Percentiles rank a stretch among this genome's conserved stretches.
These are phyloP conservation scores for Saccharomycopsis lassenensis DNA, from an alignment of 805 yeast species.

Conservation along the genomic window DNA sequence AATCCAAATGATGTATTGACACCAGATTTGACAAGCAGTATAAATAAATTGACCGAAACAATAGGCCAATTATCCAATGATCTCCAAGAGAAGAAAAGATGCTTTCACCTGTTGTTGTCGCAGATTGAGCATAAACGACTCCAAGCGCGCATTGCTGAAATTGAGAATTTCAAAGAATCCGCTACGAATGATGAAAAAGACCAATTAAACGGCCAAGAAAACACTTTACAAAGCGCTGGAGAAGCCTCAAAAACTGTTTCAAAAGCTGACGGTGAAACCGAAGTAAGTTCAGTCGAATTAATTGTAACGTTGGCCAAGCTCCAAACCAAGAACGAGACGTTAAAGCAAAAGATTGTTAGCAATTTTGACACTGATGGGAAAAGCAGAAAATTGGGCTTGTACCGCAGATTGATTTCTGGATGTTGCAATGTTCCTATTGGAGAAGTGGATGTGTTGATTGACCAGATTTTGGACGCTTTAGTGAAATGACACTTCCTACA, in stretches of 20 bases:
- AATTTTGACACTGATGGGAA: conserved; percentile 21
- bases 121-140: too few relatives aligned
- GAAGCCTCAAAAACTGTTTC: conserved; percentile 8
- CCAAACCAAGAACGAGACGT: conserved; percentile 31
- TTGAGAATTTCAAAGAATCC: too few relatives aligned
- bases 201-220: too few relatives aligned
- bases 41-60: too few relatives aligned
- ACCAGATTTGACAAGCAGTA: too few relatives aligned
- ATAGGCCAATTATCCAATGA: too few relatives aligned
- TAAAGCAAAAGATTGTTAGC: conserved; percentile 27
- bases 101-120: conserved; percentile 14
- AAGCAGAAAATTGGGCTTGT: conserved; percentile 50
- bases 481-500: too few relatives aligned
- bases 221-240: too few relatives aligned
- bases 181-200: too few relatives aligned
- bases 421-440: conserved; percentile 58
- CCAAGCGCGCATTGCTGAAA: too few relatives aligned
- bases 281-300: too few relatives aligned
- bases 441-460: conserved; percentile 49
- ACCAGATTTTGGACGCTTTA: conserved; percentile 9
- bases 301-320: conserved; percentile 28
- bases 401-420: conserved; percentile 54
- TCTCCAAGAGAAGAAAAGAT: conserved; percentile 23
- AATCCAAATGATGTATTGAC: too few relatives aligned
- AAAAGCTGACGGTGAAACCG: conserved; percentile 19